These are phyloP conservation scores for Zygoascus biomembranicola DNA, from an alignment of 805 yeast species.

Conservation along the genomic window DNA sequence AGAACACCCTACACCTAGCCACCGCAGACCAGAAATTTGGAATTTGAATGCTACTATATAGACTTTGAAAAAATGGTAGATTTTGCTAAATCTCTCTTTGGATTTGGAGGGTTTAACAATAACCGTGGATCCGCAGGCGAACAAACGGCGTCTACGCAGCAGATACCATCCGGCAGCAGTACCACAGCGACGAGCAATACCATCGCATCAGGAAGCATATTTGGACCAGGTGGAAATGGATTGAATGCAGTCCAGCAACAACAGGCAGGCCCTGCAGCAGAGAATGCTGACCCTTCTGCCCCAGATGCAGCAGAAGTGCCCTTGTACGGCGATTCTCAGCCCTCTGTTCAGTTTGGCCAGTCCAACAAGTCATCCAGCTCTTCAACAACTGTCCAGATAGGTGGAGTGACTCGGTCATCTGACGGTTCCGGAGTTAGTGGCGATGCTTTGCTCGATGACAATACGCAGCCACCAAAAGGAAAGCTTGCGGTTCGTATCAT, in stretches of 20 bases:
- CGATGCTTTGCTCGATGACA: not conserved
- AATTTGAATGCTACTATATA: not conserved
- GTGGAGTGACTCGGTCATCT: not conserved
- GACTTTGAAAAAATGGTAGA: slow-evolving; percentile 13
- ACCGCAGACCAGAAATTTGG: not conserved
- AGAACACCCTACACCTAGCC: not conserved
- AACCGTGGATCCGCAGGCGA: not conserved
- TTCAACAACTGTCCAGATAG: not conserved
- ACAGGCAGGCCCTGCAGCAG: not conserved
- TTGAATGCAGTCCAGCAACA: slow-evolving; percentile 1
- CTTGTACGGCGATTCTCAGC: not conserved
- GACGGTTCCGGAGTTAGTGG: not conserved
- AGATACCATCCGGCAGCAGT: not conserved
- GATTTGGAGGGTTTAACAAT: slow-evolving; percentile 14
- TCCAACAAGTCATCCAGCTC: not conserved
- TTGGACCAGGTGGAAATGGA: not conserved
- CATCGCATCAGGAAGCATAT: not conserved
- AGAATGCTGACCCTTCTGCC: slow-evolving; percentile 1
- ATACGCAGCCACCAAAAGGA: slow-evolving; percentile 35
- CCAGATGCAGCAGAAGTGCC: not conserved
- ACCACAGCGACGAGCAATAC: slow-evolving; percentile 1
- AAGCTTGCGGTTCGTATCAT: slow-evolving; percentile 71
- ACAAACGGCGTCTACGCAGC: not conserved
- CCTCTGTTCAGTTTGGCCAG: not conserved
- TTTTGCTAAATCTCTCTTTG: slow-evolving; percentile 18